Percentiles rank a stretch among this genome's conserved stretches.
phyloP scores from a whole-genome alignment of 805 yeast genomes.

The Blastobotrys muscicola region DNA sequence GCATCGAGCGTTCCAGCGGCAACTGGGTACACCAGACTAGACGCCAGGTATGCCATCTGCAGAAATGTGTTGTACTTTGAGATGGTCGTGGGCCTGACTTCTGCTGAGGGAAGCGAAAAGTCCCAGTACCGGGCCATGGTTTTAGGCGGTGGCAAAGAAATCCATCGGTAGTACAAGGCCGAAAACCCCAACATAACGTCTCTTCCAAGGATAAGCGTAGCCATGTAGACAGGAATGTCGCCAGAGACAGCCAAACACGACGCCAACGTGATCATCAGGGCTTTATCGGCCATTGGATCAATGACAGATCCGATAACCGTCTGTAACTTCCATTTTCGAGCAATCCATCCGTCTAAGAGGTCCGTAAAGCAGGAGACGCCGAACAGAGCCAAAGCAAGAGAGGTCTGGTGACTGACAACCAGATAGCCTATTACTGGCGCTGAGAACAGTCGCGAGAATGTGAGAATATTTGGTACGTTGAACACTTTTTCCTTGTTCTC shows the following conservation, averaged over 20 bases:
- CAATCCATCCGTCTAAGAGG: conserved; percentile 84
- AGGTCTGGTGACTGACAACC: conserved; percentile 53
- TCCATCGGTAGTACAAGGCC: conserved; percentile 64
- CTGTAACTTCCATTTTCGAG: conserved; percentile 65
- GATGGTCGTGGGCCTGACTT: conserved; percentile 76
- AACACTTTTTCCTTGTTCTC: conserved; percentile 47
- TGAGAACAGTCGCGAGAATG: conserved; percentile 66
- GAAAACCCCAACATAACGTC: conserved; percentile 65
- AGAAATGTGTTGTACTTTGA: conserved; percentile 85
- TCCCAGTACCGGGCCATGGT: conserved; percentile 69
- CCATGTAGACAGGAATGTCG: conserved; percentile 53
- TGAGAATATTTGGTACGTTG: conserved; percentile 80
- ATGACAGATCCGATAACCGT: conserved; percentile 82
- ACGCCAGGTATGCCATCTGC: conserved; percentile 83
- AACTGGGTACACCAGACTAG: conserved; percentile 49
- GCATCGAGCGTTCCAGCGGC: conserved; percentile 21
- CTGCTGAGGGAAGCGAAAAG: conserved; percentile 69
- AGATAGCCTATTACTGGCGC: conserved; percentile 83
- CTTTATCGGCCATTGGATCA: conserved; percentile 94
- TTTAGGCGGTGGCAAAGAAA: conserved; percentile 65
- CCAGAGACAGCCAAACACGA: conserved; percentile 59
- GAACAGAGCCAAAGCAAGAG: conserved; percentile 63
- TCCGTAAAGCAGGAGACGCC: conserved; percentile 85
- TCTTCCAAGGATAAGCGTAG: conserved; percentile 67
- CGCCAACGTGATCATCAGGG: conserved; percentile 80